A percentile compares a stretch with the other conserved stretches of the same genome.
phyloP scores from a whole-genome alignment of 805 yeast species.

The Nakazawaea wickerhamii region DNA sequence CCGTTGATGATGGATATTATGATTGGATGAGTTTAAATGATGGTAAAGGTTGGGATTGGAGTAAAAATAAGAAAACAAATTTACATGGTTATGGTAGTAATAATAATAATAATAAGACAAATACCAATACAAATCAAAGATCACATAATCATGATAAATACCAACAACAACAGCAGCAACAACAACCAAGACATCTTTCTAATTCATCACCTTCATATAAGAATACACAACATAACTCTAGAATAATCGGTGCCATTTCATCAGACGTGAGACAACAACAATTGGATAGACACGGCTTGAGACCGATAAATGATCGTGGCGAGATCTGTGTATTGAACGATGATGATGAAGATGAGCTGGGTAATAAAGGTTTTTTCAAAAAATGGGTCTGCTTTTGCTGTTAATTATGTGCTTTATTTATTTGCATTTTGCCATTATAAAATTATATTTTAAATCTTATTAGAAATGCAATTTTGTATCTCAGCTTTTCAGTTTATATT shows the following conservation, averaged over 20 bases:
- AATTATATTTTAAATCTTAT: too few relatives aligned
- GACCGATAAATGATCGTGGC: conserved; percentile 16
- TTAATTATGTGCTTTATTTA: conserved; percentile 5
- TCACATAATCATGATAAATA: conserved; percentile 21
- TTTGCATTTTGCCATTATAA: too few relatives aligned
- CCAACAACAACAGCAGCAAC: conserved; percentile 17
- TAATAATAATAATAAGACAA: conserved; percentile 18
- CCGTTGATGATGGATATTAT: conserved; percentile 59
- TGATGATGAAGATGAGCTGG: conserved; percentile 14
- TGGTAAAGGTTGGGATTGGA: conserved; percentile 79
- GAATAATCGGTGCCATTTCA: conserved; percentile 7
- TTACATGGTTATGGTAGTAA: conserved; percentile 69
- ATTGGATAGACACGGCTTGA: conserved; percentile 13
- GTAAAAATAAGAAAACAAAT: conserved; percentile 71
- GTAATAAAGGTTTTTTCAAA: conserved; percentile 17
- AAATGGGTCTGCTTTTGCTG: conserved; percentile 21
- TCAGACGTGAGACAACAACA: conserved; percentile 10
- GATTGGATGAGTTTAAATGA: conserved; percentile 80
- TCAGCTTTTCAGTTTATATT: too few relatives aligned
- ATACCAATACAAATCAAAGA: conserved; percentile 16
- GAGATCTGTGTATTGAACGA: conserved; percentile 14
- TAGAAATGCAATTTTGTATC: too few relatives aligned
- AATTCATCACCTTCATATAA: conserved; percentile 7
- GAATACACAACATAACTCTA: conserved; percentile 2
- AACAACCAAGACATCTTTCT: conserved; percentile 15